Conservation (phyloP, 345 rosid genomes). For the Clausena lansium region DNA sequence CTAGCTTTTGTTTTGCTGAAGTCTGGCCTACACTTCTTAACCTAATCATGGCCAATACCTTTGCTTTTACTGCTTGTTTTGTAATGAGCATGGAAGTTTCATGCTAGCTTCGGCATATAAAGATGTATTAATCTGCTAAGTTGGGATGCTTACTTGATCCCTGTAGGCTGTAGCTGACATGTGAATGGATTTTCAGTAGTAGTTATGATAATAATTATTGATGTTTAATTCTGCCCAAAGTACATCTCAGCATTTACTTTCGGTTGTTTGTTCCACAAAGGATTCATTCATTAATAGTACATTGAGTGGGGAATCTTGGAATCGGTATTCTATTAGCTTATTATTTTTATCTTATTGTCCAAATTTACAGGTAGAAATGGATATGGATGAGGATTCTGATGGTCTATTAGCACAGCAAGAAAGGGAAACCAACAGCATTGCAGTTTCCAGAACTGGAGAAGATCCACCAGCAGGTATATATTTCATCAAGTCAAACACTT, state of each 20-base stretch:
- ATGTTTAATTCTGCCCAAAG: neutral
- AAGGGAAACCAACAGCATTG: constrained; percentile 33
- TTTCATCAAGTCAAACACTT: neutral
- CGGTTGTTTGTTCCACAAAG: neutral
- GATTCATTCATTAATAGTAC: neutral
- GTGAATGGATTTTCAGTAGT: neutral
- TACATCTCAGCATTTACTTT: neutral
- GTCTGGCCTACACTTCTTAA: neutral
- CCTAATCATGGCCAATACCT: neutral
- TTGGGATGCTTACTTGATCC: neutral
- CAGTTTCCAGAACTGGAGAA: constrained; percentile 28
- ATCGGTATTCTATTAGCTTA: constrained; percentile 2
- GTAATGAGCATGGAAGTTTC: neutral
- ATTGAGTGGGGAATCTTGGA: neutral
- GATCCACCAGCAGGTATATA: constrained; percentile 43
- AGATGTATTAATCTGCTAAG: neutral
- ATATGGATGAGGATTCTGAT: constrained; percentile 68
- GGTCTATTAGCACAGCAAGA: constrained; percentile 37
- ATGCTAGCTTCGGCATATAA: neutral
- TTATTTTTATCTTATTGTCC: constrained; percentile 16
- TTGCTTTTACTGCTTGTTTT: neutral
- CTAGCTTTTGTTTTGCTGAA: constrained; percentile 8
- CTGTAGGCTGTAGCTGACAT: neutral
- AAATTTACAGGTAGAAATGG: constrained; percentile 83
- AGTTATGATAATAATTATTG: neutral